Percentiles rank a stretch among this genome's conserved stretches.
These are phyloP conservation scores for Trapa bicornis DNA, from an alignment of 345 rosid species.

Conservation along the genomic window DNA sequence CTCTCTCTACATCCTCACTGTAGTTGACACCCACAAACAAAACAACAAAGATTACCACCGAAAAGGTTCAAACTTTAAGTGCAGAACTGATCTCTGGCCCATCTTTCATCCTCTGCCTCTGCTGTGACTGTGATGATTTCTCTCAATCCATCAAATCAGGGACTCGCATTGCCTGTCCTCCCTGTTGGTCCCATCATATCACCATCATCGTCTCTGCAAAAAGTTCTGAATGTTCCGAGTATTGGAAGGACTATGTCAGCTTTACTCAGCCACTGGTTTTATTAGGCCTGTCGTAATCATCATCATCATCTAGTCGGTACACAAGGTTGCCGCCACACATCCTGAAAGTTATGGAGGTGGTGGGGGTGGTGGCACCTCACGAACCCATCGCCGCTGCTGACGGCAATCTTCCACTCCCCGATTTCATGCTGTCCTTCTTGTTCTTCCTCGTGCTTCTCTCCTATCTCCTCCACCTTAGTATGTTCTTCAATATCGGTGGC, in stretches of 20 bases:
- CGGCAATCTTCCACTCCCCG: constrained; percentile 24
- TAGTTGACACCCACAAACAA: constrained; percentile 5
- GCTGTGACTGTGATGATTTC: background rate
- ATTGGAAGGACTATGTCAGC: background rate
- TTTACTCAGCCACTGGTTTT: constrained; percentile 1
- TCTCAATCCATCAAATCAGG: too few species aligned
- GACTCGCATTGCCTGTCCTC: too few species aligned
- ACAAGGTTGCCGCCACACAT: constrained; percentile 41
- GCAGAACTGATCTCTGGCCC: too few species aligned
- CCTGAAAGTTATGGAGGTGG: constrained; percentile 6
- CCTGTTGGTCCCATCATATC: background rate
- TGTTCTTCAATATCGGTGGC: constrained; percentile 6
- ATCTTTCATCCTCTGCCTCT: background rate
- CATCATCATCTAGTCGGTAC: constrained; percentile 38
- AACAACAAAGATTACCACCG: background rate
- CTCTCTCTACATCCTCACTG: background rate
- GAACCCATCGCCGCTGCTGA: constrained; percentile 24
- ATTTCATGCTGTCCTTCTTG: constrained; percentile 6
- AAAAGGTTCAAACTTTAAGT: background rate
- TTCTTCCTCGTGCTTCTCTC: background rate
- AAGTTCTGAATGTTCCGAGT: too few species aligned
- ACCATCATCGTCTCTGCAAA: background rate
- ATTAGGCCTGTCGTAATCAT: background rate
- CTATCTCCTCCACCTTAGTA: constrained; percentile 2
- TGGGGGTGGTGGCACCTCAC: constrained; percentile 30